These are phyloP conservation scores for Cyclotella atomus DNA, from an alignment of 108 stramenopile species.

Conservation along the genomic window DNA sequence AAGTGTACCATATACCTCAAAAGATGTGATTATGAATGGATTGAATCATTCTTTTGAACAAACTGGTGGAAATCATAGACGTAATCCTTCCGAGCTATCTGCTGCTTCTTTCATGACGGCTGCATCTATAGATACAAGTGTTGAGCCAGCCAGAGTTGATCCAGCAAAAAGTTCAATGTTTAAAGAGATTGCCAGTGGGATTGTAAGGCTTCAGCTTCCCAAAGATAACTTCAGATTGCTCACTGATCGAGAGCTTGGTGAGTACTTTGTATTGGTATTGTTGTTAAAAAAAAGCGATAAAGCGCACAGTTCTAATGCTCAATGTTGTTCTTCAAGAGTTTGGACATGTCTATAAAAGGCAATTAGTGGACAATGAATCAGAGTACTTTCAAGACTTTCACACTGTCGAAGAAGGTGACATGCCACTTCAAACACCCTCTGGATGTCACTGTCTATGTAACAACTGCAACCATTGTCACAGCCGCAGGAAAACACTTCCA, in stretches of 20 bases:
- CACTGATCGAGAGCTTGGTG: slow-evolving; percentile 50
- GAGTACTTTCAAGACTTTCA: slow-evolving; percentile 46
- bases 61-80: slow-evolving; percentile 13
- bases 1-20: background rate
- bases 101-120: slow-evolving; percentile 21
- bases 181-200: slow-evolving; percentile 58
- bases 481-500: slow-evolving; percentile 49
- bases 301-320: background rate
- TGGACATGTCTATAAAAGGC: slow-evolving; percentile 49
- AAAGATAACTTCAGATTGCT: slow-evolving; percentile 63
- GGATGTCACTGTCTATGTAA: slow-evolving; percentile 1
- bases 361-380: slow-evolving; percentile 49
- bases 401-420: slow-evolving; percentile 14
- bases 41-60: background rate
- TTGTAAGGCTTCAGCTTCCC: slow-evolving; percentile 62
- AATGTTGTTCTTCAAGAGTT: slow-evolving; percentile 7
- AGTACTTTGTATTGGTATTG: slow-evolving; percentile 25
- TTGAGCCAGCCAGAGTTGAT: slow-evolving; percentile 43
- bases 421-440: slow-evolving; percentile 7
- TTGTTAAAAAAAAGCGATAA: background rate
- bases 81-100: slow-evolving; percentile 31
- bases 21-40: slow-evolving; percentile 14
- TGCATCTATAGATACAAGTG: slow-evolving; percentile 41
- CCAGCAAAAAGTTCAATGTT: slow-evolving; percentile 58
- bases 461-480: slow-evolving; percentile 21